Evolutionary conservation across 2,329 filamentous ascomycete genomes (phyloP).

Genomic region (Diaporthe capsici): DNA sequence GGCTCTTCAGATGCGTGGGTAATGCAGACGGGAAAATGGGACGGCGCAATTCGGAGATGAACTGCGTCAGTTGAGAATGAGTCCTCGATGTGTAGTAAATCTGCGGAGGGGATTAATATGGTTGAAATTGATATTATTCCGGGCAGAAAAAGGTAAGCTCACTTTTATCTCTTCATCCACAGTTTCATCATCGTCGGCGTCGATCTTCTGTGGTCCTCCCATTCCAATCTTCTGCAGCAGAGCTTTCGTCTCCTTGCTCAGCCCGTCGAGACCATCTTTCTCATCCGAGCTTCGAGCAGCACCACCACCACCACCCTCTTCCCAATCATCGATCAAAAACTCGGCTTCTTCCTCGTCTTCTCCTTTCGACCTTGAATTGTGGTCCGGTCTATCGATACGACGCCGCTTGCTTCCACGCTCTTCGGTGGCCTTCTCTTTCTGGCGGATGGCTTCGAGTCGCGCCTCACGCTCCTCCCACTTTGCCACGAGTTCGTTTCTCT

Average conservation of each 20-base stretch:
- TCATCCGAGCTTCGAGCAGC: constrained; percentile 47
- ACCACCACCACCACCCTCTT: constrained; percentile 60
- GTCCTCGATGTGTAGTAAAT: constrained; percentile 95
- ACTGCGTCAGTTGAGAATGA: constrained; percentile 92
- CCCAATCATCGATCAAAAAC: constrained; percentile 81
- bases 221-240: constrained; percentile 78
- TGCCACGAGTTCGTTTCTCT: constrained; percentile 74
- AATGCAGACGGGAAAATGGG: constrained; percentile 83
- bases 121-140: constrained; percentile 10
- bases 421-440: constrained; percentile 72
- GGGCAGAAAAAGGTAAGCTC: constrained; percentile 6
- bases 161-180: constrained; percentile 79
- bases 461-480: constrained; percentile 81
- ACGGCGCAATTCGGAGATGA: constrained; percentile 84
- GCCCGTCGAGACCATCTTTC: constrained; percentile 62
- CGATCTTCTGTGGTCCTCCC: constrained; percentile 50
- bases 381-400: constrained; percentile 55
- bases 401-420: constrained; percentile 63
- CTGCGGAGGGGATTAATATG: constrained; percentile 50
- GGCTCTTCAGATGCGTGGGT: constrained; percentile 55
- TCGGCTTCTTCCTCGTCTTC: constrained; percentile 70
- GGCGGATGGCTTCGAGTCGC: constrained; percentile 75
- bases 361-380: constrained; percentile 36
- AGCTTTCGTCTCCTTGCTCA: constrained; percentile 82
- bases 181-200: constrained; percentile 56